phyloP scores from a whole-genome alignment of 176 grass and related monocot genomes.

The Pharus latifolius region DNA sequence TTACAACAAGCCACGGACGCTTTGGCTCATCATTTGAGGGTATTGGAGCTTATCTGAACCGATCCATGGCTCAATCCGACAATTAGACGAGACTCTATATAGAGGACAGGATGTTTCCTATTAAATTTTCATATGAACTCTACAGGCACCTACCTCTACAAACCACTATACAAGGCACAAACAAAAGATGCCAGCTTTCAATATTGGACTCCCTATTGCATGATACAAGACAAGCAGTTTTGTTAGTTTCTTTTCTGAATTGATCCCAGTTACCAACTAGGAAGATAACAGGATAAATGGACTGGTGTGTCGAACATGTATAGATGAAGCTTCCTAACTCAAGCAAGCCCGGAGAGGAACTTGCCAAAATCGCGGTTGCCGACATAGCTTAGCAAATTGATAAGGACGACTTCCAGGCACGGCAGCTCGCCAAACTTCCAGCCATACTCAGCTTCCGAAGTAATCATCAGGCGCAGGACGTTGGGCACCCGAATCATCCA shows the following conservation, averaged over 20 bases:
- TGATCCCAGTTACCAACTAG: background rate
- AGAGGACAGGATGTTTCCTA: too few species aligned
- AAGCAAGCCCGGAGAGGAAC: background rate
- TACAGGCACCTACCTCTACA: too few species aligned
- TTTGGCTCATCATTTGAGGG: too few species aligned
- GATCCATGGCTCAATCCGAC: too few species aligned
- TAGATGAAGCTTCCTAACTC: background rate
- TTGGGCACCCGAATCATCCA: conserved; percentile 15
- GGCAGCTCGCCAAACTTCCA: background rate
- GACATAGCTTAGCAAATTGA: conserved; percentile 10
- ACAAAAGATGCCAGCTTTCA: too few species aligned
- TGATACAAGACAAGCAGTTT: too few species aligned
- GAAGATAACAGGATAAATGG: background rate
- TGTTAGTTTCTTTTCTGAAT: background rate
- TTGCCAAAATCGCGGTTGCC: background rate
- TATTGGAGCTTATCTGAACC: too few species aligned
- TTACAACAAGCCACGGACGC: too few species aligned
- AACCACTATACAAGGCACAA: too few species aligned
- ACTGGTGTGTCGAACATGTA: background rate
- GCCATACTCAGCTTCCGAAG: background rate
- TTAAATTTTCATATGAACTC: too few species aligned
- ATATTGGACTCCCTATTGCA: too few species aligned
- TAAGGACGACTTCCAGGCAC: background rate
- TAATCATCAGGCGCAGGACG: background rate
- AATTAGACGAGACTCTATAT: too few species aligned